Conservation (phyloP, 1,284 basidiomycete species). For the Anthracocystis walkeri region DNA sequence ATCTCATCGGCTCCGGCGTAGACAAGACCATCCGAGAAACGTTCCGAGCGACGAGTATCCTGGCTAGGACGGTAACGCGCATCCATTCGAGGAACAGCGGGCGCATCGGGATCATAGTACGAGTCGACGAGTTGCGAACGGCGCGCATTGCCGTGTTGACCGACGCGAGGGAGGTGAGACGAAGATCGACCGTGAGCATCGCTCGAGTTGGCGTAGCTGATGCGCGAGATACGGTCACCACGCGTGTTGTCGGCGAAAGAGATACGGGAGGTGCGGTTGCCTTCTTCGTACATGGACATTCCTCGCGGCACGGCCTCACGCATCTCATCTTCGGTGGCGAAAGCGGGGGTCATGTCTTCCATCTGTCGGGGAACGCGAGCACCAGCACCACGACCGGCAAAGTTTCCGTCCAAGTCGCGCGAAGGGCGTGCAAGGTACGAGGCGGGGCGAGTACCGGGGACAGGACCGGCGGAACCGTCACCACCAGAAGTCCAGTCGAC, state of each 20-base stretch:
- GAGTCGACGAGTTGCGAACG: slow-evolving; percentile 54
- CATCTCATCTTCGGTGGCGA: slow-evolving; percentile 55
- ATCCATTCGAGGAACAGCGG: slow-evolving; percentile 51
- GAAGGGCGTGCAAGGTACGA: slow-evolving; percentile 55
- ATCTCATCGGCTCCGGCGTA: slow-evolving; percentile 43
- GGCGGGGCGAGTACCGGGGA: slow-evolving; percentile 60
- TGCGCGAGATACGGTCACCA: slow-evolving; percentile 60
- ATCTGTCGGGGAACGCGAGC: slow-evolving; percentile 53
- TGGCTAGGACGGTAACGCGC: slow-evolving; percentile 41
- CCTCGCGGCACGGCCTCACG: slow-evolving; percentile 52
- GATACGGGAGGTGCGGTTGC: slow-evolving; percentile 55
- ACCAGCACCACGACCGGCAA: slow-evolving; percentile 54
- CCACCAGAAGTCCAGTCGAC: slow-evolving; percentile 64
- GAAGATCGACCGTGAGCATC: slow-evolving; percentile 46
- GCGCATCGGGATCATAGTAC: slow-evolving; percentile 59
- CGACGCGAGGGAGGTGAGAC: slow-evolving; percentile 46
- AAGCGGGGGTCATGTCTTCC: slow-evolving; percentile 49
- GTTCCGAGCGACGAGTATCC: slow-evolving; percentile 36
- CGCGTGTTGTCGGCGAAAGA: slow-evolving; percentile 57
- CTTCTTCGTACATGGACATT: slow-evolving; percentile 52
- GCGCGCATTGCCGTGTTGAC: slow-evolving; percentile 32
- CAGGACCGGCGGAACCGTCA: slow-evolving; percentile 59
- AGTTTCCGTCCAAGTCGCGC: slow-evolving; percentile 50
- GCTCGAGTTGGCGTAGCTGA: slow-evolving; percentile 59
- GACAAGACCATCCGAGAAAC: slow-evolving; percentile 44